These are phyloP conservation scores for Russula griseocarnosa DNA, from an alignment of 768 basidiomycete genomes.

Conservation along the genomic window DNA sequence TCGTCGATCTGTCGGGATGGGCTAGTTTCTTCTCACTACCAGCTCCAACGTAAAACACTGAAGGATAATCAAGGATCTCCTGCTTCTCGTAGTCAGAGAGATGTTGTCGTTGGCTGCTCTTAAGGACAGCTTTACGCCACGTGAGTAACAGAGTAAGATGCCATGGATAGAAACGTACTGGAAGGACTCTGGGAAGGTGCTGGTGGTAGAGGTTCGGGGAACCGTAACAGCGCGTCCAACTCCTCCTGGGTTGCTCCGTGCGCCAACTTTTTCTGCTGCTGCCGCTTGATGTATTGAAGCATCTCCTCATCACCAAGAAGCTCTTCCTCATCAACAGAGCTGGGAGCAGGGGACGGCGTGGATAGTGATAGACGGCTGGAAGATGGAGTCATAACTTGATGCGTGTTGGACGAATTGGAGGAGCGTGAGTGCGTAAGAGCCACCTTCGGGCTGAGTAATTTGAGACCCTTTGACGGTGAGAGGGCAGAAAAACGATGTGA, in stretches of 20 bases:
- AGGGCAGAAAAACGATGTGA: constrained; percentile 75
- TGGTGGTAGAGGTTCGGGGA: constrained; percentile 86
- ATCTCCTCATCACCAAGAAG: constrained; percentile 93
- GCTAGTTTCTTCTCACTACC: constrained; percentile 82
- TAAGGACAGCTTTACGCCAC: constrained; percentile 52
- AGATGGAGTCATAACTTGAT: constrained; percentile 57
- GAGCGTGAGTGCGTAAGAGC: constrained; percentile 55
- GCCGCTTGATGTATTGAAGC: constrained; percentile 87
- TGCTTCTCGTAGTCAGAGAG: constrained; percentile 87
- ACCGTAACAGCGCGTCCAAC: constrained; percentile 81
- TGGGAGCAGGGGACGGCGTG: constrained; percentile 80
- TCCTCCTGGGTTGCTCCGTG: constrained; percentile 81
- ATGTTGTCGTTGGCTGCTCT: constrained; percentile 59
- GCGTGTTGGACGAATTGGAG: constrained; percentile 51
- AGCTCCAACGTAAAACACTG: constrained; percentile 78
- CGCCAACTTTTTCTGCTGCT: constrained; percentile 83
- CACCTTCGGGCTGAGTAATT: constrained; percentile 75
- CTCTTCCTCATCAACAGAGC: constrained; percentile 80
- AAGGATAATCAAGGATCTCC: constrained; percentile 84
- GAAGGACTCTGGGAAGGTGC: constrained; percentile 59
- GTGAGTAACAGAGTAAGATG: not conserved
- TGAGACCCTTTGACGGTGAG: constrained; percentile 80
- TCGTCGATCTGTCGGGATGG: constrained; percentile 61
- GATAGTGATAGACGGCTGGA: constrained; percentile 72
- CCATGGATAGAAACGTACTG: constrained; percentile 46